Percentiles rank a stretch among this genome's conserved stretches.
phyloP scores from a whole-genome alignment of 805 yeast genomes.

The Saturnispora quitensis region DNA sequence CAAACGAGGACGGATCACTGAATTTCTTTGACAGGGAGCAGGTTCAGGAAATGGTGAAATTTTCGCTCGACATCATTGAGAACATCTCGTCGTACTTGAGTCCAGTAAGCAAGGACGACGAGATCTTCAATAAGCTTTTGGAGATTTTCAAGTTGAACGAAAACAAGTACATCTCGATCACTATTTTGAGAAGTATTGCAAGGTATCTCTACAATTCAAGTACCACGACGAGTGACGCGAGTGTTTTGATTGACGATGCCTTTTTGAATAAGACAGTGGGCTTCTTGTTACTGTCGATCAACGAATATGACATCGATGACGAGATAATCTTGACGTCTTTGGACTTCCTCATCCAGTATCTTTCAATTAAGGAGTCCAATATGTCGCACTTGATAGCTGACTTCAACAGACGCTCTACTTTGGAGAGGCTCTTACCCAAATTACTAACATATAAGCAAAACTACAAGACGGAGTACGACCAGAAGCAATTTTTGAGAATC shows the following conservation, averaged over 20 bases:
- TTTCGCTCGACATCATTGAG: conserved; percentile 73
- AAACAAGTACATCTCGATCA: conserved; percentile 63
- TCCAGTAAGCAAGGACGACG: conserved; percentile 64
- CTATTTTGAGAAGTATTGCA: conserved; percentile 67
- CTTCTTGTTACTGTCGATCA: conserved; percentile 40
- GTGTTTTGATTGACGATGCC: conserved; percentile 37
- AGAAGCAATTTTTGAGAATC: conserved; percentile 30
- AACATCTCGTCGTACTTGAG: conserved; percentile 74
- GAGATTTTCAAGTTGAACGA: conserved; percentile 39
- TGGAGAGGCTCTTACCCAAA: conserved; percentile 54
- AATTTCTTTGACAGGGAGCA: conserved; percentile 19
- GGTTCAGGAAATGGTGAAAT: conserved; percentile 51
- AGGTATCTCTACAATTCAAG: conserved; percentile 62
- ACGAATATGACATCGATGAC: conserved; percentile 38
- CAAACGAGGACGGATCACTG: conserved; percentile 8
- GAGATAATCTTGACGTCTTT: conserved; percentile 67
- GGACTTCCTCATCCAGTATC: conserved; percentile 75
- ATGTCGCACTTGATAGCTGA: conserved; percentile 44
- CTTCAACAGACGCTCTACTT: conserved; percentile 39
- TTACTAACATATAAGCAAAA: conserved; percentile 43
- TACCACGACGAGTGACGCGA: conserved; percentile 30
- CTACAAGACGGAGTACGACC: conserved; percentile 28
- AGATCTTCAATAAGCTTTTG: conserved; percentile 49
- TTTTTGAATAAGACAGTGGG: conserved; percentile 48
- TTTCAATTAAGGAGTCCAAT: conserved; percentile 38